Base-by-base conservation (phyloP, 257 asterid species). In the Phtheirospermum japonicum region DNA sequence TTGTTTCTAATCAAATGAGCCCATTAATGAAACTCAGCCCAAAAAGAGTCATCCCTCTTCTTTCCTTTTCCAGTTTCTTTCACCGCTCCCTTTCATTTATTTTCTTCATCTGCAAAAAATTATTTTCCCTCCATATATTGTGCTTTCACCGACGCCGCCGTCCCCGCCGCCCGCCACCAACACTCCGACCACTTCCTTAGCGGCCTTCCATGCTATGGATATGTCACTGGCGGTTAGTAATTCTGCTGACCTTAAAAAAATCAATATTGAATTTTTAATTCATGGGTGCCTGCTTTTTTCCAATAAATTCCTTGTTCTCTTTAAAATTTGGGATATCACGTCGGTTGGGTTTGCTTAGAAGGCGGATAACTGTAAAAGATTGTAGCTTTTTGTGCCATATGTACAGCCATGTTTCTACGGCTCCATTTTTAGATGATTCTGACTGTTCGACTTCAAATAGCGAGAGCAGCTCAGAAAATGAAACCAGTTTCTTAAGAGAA, bases 201-300 rank as follows among this genome's bases (percentile, higher is more conserved):
- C 19, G 52, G 48, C 42, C 40, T 37, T 17, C 54, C 23, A 64
- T 74, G 69, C 68, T 68, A 64, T 74, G 79, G 73, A 61, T 26
- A 57, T 9, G 17, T 36, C 50, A 6, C 57, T 64, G 31, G 19
- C 10, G 76, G 73, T 65, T 37, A 46, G 76, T 69, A 18, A 39
- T 61, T 53, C 7, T 12, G 43, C 65, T 7, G 56, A 46, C 57
- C 60, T 56, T 19, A 32, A 69, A 53, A 61, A 34, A 46, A 36
- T 34, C 32, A 73, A 63, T 49, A 17, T 65, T 49, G 56, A 14
- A n/a, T 62, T 69, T 79, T 73, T 67, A 70, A 69, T 85, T 66
- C 69, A 83, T 81, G 95, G 85, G 77, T 65, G 34, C 67, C 70
- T 67, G 78, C 62, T 60, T 75, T 48, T 66, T 71, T 26, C 57